Percentiles rank a stretch among this genome's conserved stretches.
Conservation (phyloP, 768 basidiomycete species). For the Boletus tomentosulus region DNA sequence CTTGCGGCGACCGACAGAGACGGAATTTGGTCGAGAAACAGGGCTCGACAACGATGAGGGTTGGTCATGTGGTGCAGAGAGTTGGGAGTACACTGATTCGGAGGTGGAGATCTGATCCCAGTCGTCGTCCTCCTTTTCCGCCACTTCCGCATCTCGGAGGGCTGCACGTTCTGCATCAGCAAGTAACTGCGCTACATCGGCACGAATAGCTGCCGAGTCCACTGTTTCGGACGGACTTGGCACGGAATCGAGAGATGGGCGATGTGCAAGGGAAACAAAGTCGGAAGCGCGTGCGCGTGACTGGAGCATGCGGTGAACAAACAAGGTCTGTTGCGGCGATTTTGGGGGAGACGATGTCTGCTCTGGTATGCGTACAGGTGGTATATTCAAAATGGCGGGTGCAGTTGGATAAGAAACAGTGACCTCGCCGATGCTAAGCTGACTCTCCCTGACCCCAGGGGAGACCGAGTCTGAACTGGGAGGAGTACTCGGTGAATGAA, state of each 20-base stretch:
- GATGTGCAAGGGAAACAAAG: neutral
- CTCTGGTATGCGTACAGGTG: slow-evolving; percentile 3
- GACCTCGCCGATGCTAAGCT: neutral
- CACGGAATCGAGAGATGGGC: slow-evolving; percentile 1
- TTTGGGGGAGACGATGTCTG: neutral
- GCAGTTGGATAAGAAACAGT: neutral
- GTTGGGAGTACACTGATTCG: slow-evolving; percentile 23
- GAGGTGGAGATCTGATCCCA: neutral
- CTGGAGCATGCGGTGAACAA: slow-evolving; percentile 20
- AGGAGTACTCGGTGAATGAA: neutral
- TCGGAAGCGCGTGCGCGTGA: slow-evolving; percentile 19
- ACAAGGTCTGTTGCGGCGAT: slow-evolving; percentile 2
- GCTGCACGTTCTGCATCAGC: slow-evolving; percentile 14
- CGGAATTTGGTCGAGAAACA: neutral
- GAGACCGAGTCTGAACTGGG: slow-evolving; percentile 4
- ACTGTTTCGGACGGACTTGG: slow-evolving; percentile 6
- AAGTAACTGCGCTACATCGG: slow-evolving; percentile 11
- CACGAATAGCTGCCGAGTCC: neutral
- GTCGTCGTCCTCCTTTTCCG: neutral
- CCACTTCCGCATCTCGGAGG: slow-evolving; percentile 11
- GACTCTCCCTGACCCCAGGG: neutral
- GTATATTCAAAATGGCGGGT: slow-evolving; percentile 1
- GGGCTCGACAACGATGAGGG: neutral
- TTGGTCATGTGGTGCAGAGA: slow-evolving; percentile 20
- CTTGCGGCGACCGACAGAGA: slow-evolving; percentile 4